Evolutionary conservation across 768 basidiomycete species (phyloP).

Genomic region (Boletus edulis): DNA sequence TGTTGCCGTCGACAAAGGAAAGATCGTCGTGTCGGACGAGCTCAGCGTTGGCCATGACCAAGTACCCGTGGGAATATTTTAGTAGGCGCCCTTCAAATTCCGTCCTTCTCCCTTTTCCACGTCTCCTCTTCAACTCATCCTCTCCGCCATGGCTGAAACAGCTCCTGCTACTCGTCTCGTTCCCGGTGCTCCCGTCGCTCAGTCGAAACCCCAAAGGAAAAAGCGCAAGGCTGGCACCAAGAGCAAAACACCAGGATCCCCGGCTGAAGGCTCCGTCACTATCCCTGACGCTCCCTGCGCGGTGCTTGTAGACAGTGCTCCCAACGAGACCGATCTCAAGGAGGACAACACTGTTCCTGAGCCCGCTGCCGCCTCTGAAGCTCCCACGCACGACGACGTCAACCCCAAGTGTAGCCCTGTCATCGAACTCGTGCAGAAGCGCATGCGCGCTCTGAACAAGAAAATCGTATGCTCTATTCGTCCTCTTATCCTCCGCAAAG

Average conservation of each 20-base stretch:
- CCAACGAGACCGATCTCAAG: constrained; percentile 44
- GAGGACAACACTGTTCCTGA: constrained; percentile 49
- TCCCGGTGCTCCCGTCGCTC: constrained; percentile 65
- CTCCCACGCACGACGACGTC: constrained; percentile 43
- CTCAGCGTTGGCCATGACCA: constrained; percentile 13
- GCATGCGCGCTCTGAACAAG: constrained; percentile 73
- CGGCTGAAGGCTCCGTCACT: constrained; percentile 36
- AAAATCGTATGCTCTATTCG: constrained; percentile 64
- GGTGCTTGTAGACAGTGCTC: constrained; percentile 49
- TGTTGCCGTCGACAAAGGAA: constrained; percentile 68
- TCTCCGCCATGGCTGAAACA: constrained; percentile 33
- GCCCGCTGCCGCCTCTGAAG: constrained; percentile 39
- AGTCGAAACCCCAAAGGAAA: constrained; percentile 62
- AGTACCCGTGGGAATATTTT: constrained; percentile 17
- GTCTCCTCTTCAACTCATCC: neutral
- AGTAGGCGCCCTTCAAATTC: constrained; percentile 13
- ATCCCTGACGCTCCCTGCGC: constrained; percentile 46
- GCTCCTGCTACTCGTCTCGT: constrained; percentile 50
- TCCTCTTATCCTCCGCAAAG: neutral
- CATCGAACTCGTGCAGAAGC: constrained; percentile 76
- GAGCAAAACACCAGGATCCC: constrained; percentile 47
- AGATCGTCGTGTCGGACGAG: constrained; percentile 49
- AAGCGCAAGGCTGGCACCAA: constrained; percentile 62
- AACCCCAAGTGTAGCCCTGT: constrained; percentile 60
- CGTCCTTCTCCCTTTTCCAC: neutral